These are phyloP conservation scores for Cyclotella distinguenda DNA, from an alignment of 108 stramenopile genomes.

Conservation along the genomic window DNA sequence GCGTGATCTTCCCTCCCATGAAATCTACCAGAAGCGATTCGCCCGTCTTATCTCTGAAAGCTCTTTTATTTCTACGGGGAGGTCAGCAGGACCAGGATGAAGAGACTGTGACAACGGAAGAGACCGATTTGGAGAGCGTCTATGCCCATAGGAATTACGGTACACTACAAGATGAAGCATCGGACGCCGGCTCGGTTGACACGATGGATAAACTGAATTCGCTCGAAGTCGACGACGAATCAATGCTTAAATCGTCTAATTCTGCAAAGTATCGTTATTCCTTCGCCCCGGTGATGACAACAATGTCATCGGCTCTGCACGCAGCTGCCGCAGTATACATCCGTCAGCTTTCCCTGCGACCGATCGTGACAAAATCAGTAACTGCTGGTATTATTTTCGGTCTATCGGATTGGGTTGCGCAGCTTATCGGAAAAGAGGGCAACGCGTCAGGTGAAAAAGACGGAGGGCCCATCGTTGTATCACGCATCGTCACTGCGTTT, in stretches of 20 bases:
- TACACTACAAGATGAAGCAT: constrained; percentile 19
- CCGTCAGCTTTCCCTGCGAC: constrained; percentile 35
- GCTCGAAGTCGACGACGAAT: constrained; percentile 7
- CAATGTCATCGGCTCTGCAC: constrained; percentile 21
- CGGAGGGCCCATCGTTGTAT: constrained; percentile 35
- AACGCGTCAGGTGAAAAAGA: background rate
- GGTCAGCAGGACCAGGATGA: constrained; percentile 15
- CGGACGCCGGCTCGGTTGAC: constrained; percentile 18
- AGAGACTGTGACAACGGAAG: constrained; percentile 15
- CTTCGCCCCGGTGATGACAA: constrained; percentile 1
- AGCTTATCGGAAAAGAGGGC: constrained; percentile 56
- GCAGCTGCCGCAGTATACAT: constrained; percentile 42
- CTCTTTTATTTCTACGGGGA: constrained; percentile 13
- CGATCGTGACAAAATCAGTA: constrained; percentile 78
- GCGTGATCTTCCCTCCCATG: background rate
- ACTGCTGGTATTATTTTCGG: constrained; percentile 79
- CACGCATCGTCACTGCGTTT: constrained; percentile 49
- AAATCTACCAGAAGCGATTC: background rate
- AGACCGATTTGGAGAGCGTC: constrained; percentile 22
- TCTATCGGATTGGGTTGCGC: constrained; percentile 72
- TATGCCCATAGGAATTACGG: constrained; percentile 16
- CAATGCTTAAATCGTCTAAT: background rate
- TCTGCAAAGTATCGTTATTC: background rate
- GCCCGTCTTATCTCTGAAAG: background rate
- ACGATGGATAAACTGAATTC: constrained; percentile 11